Evolutionary conservation across 2,329 filamentous ascomycete genomes (phyloP), one percentile per base, ranked within the genome.

Genomic region (Sporothrix mexicana): DNA sequence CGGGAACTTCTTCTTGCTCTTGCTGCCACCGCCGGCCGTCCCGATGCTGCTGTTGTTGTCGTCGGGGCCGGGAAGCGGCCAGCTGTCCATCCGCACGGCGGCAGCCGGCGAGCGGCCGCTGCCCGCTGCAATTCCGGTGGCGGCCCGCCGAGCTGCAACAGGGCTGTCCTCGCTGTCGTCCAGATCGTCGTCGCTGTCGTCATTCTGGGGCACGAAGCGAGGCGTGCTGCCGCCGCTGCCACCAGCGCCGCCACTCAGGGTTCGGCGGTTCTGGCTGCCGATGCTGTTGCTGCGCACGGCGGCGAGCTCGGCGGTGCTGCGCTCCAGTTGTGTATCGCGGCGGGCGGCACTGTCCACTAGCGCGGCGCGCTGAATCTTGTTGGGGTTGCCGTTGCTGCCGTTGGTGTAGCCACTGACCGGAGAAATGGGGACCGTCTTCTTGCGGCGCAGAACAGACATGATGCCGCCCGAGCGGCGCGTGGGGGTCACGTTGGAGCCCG

Each of bases 1-100:
- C 57, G 86, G 85, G 80, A 93, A 93, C 81, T 91, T 92, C 85
- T 93, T 93, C 83, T 87, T 88, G 82, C 81, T 85, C 74, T 77
- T 79, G 4, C 53, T n/a, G 59, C 7, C 36, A n/a, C 51, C 7
- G 43, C 30, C 3, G n/a, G 20, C 45, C 45, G 53, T 43, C 36
- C 59, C 66, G 36, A 20, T 49, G 41, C 47, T 20, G 36, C 30
- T 43, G 13, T 15, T 47, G 23, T 41, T n/a, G 41, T 30, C 66
- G 17, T 15, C 55, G 9, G 20, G 61, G 10, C 41, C 61, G 4
- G 61, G 61, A 0, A 66, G 41, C n/a, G 61, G 61, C 61, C 61
- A 66, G 53, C 68, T 41, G 36, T 30, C 47, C 25, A 72, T 41
- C 13, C 45, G n/a, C n/a, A 3, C 6, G 2, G 43, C 25, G 45